Conservation (phyloP, 2,329 filamentous ascomycete genomes). For the Cyphellophora attinorum region DNA sequence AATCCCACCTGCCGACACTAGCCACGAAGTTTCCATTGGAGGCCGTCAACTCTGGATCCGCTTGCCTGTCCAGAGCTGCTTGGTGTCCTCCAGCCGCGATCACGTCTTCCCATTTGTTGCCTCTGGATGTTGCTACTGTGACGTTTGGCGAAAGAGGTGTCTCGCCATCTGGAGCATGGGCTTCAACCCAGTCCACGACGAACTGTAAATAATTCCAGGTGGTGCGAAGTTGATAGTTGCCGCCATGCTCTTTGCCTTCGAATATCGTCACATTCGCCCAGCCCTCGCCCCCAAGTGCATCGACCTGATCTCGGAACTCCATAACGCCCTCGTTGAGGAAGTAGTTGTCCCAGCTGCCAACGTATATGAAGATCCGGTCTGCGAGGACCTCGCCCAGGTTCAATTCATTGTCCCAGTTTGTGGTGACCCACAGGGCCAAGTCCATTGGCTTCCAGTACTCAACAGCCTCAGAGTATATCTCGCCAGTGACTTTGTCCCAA, state of each 20-base stretch:
- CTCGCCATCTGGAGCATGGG: conserved; percentile 5
- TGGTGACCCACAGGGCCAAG: conserved; percentile 7
- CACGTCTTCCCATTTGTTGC: conserved; percentile 7
- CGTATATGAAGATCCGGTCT: conserved; percentile 7
- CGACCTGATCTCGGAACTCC: conserved; percentile 7
- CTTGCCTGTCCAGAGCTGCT: conserved; percentile 7
- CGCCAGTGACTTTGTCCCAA: conserved; percentile 10
- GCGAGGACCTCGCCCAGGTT: conserved; percentile 6
- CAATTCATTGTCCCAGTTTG: conserved; percentile 8
- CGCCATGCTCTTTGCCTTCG: conserved; percentile 7
- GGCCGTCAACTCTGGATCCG: conserved; percentile 3
- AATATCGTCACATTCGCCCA: conserved; percentile 9
- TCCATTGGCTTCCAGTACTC: conserved; percentile 10
- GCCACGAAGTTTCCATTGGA: conserved; percentile 3
- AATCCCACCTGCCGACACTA: conserved; percentile 8
- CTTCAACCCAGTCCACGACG: conserved; percentile 6
- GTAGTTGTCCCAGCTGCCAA: conserved; percentile 10
- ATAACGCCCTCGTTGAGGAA: conserved; percentile 8
- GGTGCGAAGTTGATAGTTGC: conserved; percentile 6
- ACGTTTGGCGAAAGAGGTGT: conserved; percentile 5
- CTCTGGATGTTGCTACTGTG: conserved; percentile 4
- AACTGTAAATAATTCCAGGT: conserved; percentile 8
- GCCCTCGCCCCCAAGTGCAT: conserved; percentile 3
- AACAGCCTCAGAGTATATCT: conserved; percentile 9
- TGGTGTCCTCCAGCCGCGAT: conserved; percentile 6